Conservation (phyloP, 1,139 yeast genomes). For the Taphrina deformans region DNA sequence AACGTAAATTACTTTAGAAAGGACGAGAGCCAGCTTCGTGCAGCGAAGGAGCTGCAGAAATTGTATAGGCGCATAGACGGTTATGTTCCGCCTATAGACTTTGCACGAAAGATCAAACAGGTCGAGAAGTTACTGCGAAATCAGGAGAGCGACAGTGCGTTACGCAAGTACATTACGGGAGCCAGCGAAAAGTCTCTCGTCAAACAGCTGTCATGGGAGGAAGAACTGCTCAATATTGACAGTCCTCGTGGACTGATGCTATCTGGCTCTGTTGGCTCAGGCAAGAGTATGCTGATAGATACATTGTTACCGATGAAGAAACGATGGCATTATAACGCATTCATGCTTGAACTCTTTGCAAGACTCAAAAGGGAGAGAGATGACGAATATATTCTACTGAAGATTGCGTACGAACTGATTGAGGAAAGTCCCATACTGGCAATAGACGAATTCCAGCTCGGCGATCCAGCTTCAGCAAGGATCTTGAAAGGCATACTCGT, state of each 20-base stretch:
- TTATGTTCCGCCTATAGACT: conserved; percentile 59
- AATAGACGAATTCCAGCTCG: conserved; percentile 82
- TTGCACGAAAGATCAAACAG: conserved; percentile 52
- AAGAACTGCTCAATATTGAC: conserved; percentile 57
- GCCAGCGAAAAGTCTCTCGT: conserved; percentile 16
- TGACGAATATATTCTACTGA: conserved; percentile 65
- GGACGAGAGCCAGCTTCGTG: conserved; percentile 62
- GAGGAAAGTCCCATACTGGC: conserved; percentile 56
- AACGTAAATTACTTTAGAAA: conserved; percentile 54
- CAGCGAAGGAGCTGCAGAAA: conserved; percentile 64
- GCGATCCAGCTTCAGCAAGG: conserved; percentile 99
- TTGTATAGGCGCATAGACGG: conserved; percentile 60
- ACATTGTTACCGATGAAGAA: conserved; percentile 69
- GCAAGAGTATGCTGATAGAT: conserved; percentile 97
- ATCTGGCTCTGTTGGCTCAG: conserved; percentile 97
- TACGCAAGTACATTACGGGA: conserved; percentile 39
- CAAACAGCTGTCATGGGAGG: conserved; percentile 50
- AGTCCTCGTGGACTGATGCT: conserved; percentile 79
- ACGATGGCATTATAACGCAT: conserved; percentile 71
- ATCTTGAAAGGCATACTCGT: conserved; percentile 70
- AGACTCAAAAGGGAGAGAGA: conserved; percentile 55
- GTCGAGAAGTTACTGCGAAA: conserved; percentile 43
- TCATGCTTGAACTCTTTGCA: conserved; percentile 65
- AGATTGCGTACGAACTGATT: conserved; percentile 67
- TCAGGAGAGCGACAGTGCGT: conserved; percentile 33